phyloP scores from a whole-genome alignment of 768 basidiomycete genomes.

The Tephrocybe sp. region DNA sequence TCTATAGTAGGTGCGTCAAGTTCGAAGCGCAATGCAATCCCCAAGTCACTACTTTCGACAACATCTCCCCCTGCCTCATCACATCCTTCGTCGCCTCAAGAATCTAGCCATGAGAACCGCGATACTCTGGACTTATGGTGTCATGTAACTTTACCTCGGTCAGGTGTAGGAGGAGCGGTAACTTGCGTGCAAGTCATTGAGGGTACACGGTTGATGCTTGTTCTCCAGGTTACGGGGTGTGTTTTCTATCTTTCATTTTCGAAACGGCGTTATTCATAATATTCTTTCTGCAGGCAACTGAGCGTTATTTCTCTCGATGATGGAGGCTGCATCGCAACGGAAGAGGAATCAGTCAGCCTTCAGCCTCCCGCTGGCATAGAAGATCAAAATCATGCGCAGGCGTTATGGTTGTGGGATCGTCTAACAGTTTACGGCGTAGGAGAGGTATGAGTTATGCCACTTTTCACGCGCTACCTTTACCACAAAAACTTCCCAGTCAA shows the following conservation, averaged over 20 bases:
- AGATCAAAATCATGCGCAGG: constrained; percentile 29
- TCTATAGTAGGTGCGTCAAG: constrained; percentile 22
- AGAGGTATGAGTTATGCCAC: constrained; percentile 30
- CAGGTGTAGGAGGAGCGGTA: constrained; percentile 37
- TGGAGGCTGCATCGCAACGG: constrained; percentile 31
- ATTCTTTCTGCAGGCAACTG: constrained; percentile 42
- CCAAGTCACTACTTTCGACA: constrained; percentile 44
- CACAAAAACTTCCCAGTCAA: constrained; percentile 25
- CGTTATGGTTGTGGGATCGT: constrained; percentile 42
- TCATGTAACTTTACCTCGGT: constrained; percentile 47
- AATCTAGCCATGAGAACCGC: constrained; percentile 21
- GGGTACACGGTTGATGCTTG: constrained; percentile 40
- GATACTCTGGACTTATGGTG: constrained; percentile 31
- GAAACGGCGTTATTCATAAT: constrained; percentile 6
- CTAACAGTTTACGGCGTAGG: constrained; percentile 34
- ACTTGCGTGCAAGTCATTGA: constrained; percentile 45
- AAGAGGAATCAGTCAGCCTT: constrained; percentile 25
- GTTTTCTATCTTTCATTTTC: constrained; percentile 11
- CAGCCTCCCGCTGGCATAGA: constrained; percentile 29
- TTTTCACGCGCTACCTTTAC: constrained; percentile 4
- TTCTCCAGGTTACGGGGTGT: constrained; percentile 68
- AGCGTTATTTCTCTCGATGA: constrained; percentile 55
- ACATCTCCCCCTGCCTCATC: constrained; percentile 41
- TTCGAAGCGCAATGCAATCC: constrained; percentile 29
- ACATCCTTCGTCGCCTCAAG: constrained; percentile 34